Base-by-base conservation (phyloP, 2,329 filamentous ascomycete species). In the Ceratocystis cubensis region DNA sequence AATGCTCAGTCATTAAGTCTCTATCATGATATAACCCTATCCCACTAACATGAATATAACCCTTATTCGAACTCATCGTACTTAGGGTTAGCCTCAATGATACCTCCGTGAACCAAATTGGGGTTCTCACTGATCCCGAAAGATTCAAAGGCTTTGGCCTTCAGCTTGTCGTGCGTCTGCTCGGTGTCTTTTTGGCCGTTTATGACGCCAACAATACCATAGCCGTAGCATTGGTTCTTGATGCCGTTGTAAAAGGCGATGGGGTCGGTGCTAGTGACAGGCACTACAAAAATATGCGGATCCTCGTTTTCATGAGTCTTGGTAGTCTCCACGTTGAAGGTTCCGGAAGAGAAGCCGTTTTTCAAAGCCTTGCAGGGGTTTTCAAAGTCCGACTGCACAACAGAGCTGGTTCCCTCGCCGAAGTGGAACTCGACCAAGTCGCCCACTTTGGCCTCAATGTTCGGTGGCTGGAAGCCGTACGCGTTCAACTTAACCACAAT, bases 371-470 rank as follows among this genome's bases (percentile, higher is more conserved):
- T 20, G n/a, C 48, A 53, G 4, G 48, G 48, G 48, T 3, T 25
- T 13, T 13, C 48, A 25, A 53, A 53, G 20, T 20, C 10, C 3
- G 48, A 53, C 48, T 53, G 48, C 48, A 53, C 48, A 2, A 53
- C 20, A 20, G 48, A 53, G n/a, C n/a, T 2, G 74, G 79, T 80
- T 66, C 70, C 72, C 10, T 81, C 77, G 69, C 77, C 78, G 76
- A 80, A 84, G 71, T 81, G 78, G 75, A 79, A 84, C 74, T 84
- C 80, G 67, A 84, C 72, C 3, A 80, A 69, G 68, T 82, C 80
- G 67, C 81, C 82, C 6, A 77, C 67, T 10, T 75, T 72, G 20
- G 81, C 82, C 2, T 76, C 76, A 50, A 82, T 74, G 69, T 77
- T 78, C 69, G 79, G 75, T 1, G 82, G 82, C 62, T 78, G 75